Evolutionary conservation across 2,329 filamentous ascomycete species (phyloP), one percentile per base, ranked within the genome.

Genomic region (Neonectria coccinea): DNA sequence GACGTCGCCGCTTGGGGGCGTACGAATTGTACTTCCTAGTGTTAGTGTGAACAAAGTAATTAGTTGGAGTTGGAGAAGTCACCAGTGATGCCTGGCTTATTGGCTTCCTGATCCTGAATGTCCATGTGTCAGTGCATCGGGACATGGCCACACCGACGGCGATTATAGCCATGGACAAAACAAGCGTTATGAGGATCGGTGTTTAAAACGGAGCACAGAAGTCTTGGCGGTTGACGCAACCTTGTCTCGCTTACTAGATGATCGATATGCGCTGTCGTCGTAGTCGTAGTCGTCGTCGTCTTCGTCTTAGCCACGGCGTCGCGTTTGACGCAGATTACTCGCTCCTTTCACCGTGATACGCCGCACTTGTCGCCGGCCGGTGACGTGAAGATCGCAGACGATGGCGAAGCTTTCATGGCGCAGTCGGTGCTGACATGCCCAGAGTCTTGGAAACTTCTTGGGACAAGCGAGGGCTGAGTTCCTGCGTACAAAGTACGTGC

Each of bases 211-310:
- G 42, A 64, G 48, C 48, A 59, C 47, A 44, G 55, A 58, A 44
- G 52, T 39, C 60, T 52, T 54, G 67, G 54, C 39, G 56, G 51
- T 56, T 70, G 59, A 71, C 61, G 68, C 64, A 39, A 51, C 57
- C 27, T 33, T 65, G 53, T 55, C 53, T 51, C 60, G 53, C 53
- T 36, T 51, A 59, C 54, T 66, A 56, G 52, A 33, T 56, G 18
- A 54, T 52, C 44, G 56, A 54, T 47, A 58, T 70, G 5, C 67
- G 58, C 61, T 57, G 68, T 71, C 56, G 42, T 54, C 61, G 62
- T 45, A 57, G 36, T 31, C 57, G 68, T 66, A 51, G 22, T 36
- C 57, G 8, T 66, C 54, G 22, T 36, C 57, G 54, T 14, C 45
- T 47, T 53, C 62, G 8, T 20, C 39, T 20, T 59, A 41, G 39